A percentile compares a stretch with the other conserved stretches of the same genome.
These are phyloP conservation scores for Rachicladosporium sp. DNA, from an alignment of 2,329 filamentous ascomycete genomes.

Conservation along the genomic window DNA sequence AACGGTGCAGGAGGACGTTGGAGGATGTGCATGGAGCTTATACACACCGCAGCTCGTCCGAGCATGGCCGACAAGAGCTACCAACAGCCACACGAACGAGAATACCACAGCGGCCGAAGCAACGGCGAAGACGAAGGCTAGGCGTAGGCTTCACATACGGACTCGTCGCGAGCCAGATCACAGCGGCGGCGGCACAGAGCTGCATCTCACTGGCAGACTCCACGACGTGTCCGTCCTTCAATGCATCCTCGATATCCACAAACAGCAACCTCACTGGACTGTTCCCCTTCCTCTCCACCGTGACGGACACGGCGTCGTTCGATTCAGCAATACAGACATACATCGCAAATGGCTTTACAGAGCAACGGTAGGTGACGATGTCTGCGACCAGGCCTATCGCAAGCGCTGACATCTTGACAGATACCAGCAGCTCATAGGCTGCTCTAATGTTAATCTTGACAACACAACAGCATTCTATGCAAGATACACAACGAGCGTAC, in stretches of 20 bases:
- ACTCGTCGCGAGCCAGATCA: slow-evolving; percentile 3
- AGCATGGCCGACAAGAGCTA: too few relatives aligned
- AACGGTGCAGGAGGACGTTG: too few relatives aligned
- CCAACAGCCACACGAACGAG: too few relatives aligned
- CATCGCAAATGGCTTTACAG: slow-evolving; percentile 61
- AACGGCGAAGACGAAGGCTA: too few relatives aligned
- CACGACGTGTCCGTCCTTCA: slow-evolving; percentile 59
- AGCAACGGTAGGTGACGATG: slow-evolving; percentile 52
- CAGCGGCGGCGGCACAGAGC: slow-evolving; percentile 27
- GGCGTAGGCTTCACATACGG: slow-evolving; percentile 1
- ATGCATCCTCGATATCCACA: slow-evolving; percentile 58
- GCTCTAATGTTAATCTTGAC: slow-evolving; percentile 60
- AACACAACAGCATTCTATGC: slow-evolving; percentile 79
- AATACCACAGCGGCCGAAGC: too few relatives aligned
- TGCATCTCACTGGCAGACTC: slow-evolving; percentile 62
- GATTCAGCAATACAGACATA: slow-evolving; percentile 63
- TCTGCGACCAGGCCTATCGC: neutral
- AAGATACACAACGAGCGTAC: slow-evolving; percentile 78
- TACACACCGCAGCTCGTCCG: too few relatives aligned
- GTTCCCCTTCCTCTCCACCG: slow-evolving; percentile 73
- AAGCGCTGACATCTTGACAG: slow-evolving; percentile 39
- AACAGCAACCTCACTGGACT: slow-evolving; percentile 43
- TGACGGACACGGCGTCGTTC: slow-evolving; percentile 64
- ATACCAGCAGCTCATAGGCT: slow-evolving; percentile 72
- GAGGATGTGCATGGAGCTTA: too few relatives aligned